phyloP scores from a whole-genome alignment of 129 eudicot species.

The Pittosporum tobira region DNA sequence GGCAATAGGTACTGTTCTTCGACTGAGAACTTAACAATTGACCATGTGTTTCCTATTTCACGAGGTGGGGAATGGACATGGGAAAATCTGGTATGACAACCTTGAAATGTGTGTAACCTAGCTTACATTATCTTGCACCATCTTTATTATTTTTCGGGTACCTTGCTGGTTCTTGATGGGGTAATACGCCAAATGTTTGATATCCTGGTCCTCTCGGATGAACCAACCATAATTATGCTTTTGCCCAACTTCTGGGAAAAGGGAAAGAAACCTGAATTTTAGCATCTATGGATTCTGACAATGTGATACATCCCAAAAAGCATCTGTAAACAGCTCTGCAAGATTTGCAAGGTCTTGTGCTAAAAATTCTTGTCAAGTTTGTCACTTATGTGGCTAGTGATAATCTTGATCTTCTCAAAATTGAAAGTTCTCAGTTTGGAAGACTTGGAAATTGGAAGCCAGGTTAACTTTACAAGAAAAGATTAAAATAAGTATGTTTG shows the following conservation, averaged over 20 bases:
- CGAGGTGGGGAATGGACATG: slow-evolving; percentile 94
- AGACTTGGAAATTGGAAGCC: too few species aligned
- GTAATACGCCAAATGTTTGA: neutral
- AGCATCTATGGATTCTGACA: neutral
- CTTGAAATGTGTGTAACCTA: neutral
- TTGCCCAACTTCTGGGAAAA: neutral
- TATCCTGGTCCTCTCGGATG: neutral
- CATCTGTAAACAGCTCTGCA: neutral
- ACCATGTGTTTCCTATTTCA: slow-evolving; percentile 74
- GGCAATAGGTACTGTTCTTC: slow-evolving; percentile 75
- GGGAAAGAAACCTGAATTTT: neutral
- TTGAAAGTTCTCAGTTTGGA: too few species aligned
- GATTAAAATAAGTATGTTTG: too few species aligned
- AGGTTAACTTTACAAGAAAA: neutral
- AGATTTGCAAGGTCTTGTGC: neutral
- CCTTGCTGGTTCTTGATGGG: neutral
- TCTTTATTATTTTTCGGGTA: neutral
- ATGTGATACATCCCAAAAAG: neutral
- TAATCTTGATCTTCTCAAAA: too few species aligned
- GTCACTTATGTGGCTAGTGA: neutral
- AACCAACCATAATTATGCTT: neutral
- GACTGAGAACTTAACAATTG: slow-evolving; percentile 56
- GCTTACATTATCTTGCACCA: neutral
- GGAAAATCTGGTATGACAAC: slow-evolving; percentile 82
- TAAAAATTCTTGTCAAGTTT: neutral